Evolutionary conservation across 2,329 filamentous ascomycete genomes (phyloP).

Genomic region (Aspergillus versicolor): DNA sequence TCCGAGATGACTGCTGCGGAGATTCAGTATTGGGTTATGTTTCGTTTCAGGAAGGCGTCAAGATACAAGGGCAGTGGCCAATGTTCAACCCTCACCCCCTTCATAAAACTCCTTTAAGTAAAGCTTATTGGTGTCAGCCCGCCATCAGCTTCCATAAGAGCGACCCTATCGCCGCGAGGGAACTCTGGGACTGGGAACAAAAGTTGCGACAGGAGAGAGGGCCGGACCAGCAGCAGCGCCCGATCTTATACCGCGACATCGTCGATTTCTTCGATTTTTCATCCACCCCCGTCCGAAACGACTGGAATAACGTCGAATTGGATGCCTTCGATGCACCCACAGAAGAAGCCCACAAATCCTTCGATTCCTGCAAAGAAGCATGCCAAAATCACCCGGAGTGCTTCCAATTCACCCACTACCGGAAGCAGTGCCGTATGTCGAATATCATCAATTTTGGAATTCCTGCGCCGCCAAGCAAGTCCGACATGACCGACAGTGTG

Average conservation of each 20-base stretch:
- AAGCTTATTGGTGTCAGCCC: conserved; percentile 53
- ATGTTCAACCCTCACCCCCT: conserved; percentile 51
- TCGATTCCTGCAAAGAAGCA: conserved; percentile 27
- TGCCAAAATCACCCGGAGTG: conserved; percentile 26
- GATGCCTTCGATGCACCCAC: conserved; percentile 29
- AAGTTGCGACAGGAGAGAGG: neutral
- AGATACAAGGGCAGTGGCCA: conserved; percentile 50
- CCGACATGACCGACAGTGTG: neutral
- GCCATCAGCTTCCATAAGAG: conserved; percentile 52
- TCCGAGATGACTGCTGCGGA: conserved; percentile 53
- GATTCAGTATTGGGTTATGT: conserved; percentile 54
- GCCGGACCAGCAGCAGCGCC: neutral
- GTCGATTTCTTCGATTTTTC: conserved; percentile 29
- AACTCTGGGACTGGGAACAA: conserved; percentile 1
- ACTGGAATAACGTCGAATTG: conserved; percentile 40
- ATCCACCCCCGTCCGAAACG: conserved; percentile 17
- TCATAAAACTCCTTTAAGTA: conserved; percentile 50
- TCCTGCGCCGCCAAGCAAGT: conserved; percentile 6
- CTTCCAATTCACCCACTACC: conserved; percentile 27
- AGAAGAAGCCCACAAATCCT: conserved; percentile 27
- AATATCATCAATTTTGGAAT: conserved; percentile 23
- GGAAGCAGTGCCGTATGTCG: conserved; percentile 23
- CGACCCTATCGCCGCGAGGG: neutral
- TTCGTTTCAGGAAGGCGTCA: conserved; percentile 46
- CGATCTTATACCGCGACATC: conserved; percentile 27